Percentiles rank a stretch among this genome's conserved stretches.
These are phyloP conservation scores for Lentinula detonsa DNA, from an alignment of 768 basidiomycete genomes.

Conservation along the genomic window DNA sequence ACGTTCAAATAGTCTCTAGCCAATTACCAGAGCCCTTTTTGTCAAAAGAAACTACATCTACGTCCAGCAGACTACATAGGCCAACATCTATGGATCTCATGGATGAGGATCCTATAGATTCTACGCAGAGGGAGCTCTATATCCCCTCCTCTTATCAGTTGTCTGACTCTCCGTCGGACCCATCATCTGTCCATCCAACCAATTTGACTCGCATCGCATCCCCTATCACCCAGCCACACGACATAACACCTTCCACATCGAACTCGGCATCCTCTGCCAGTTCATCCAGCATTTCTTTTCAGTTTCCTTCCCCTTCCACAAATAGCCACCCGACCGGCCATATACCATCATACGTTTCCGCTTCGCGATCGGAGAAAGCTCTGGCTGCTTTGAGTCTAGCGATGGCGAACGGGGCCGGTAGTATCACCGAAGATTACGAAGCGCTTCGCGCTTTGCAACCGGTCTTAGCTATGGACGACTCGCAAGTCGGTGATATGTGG, in stretches of 20 bases:
- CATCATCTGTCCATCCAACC: slow-evolving; percentile 19
- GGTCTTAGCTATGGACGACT: slow-evolving; percentile 26
- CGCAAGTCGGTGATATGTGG: slow-evolving; percentile 58
- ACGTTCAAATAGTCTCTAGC: slow-evolving; percentile 50
- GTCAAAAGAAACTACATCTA: slow-evolving; percentile 10
- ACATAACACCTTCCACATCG: slow-evolving; percentile 25
- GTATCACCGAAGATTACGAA: slow-evolving; percentile 47
- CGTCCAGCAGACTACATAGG: slow-evolving; percentile 18
- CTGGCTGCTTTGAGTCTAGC: slow-evolving; percentile 54
- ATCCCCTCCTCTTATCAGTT: slow-evolving; percentile 20
- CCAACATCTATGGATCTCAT: slow-evolving; percentile 39
- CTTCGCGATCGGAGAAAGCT: slow-evolving; percentile 51
- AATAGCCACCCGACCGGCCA: slow-evolving; percentile 7
- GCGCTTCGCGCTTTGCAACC: slow-evolving; percentile 35
- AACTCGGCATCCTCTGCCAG: slow-evolving; percentile 30
- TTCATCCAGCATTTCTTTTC: slow-evolving; percentile 33
- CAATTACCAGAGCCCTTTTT: slow-evolving; percentile 21
- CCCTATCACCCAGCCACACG: slow-evolving; percentile 8
- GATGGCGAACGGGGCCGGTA: slow-evolving; percentile 59
- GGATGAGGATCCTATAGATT: slow-evolving; percentile 30
- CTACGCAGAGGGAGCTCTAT: slow-evolving; percentile 15
- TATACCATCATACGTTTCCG: slow-evolving; percentile 11
- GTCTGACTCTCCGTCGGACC: slow-evolving; percentile 27
- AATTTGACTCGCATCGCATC: slow-evolving; percentile 4
- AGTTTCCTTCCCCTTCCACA: slow-evolving; percentile 13